Evolutionary conservation across 1,284 basidiomycete genomes (phyloP).

Genomic region (Trichosporon inkin): DNA sequence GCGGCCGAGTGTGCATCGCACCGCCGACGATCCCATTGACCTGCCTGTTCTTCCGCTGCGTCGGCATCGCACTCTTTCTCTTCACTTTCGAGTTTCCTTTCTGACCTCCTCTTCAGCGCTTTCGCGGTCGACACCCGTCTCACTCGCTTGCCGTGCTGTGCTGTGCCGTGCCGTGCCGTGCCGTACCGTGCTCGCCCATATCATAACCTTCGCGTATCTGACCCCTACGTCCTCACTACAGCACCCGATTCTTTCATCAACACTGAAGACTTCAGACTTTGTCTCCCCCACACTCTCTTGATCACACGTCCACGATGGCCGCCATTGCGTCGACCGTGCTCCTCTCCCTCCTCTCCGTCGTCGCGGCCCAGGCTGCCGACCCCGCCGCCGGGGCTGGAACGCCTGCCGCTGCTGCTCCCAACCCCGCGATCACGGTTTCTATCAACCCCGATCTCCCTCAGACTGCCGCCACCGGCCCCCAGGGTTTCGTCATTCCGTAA

Average conservation of each 20-base stretch:
- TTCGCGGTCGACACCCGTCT: conserved; percentile 1
- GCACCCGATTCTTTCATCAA: background rate
- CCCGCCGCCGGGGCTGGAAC: conserved; percentile 8
- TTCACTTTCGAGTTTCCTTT: background rate
- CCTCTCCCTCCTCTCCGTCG: conserved; percentile 22
- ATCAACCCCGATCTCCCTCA: conserved; percentile 34
- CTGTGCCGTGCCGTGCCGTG: too few species aligned
- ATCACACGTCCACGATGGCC: conserved; percentile 20
- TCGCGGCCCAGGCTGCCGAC: conserved; percentile 18
- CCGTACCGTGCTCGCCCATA: too few species aligned
- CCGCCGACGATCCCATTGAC: too few species aligned
- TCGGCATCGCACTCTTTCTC: background rate
- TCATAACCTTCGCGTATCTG: conserved; percentile 18
- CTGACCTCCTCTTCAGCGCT: background rate
- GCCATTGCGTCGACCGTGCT: conserved; percentile 20
- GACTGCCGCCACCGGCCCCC: conserved; percentile 29
- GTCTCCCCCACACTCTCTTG: background rate
- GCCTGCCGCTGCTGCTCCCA: conserved; percentile 10
- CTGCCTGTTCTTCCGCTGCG: too few species aligned
- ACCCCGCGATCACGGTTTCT: conserved; percentile 5
- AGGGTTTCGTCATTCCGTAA: conserved; percentile 44
- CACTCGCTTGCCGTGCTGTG: conserved; percentile 1
- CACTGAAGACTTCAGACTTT: background rate
- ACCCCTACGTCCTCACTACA: background rate
- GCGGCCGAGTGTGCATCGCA: too few species aligned